Base-by-base conservation (phyloP, 1,284 basidiomycete genomes). In the Puccinia brachypodii region DNA sequence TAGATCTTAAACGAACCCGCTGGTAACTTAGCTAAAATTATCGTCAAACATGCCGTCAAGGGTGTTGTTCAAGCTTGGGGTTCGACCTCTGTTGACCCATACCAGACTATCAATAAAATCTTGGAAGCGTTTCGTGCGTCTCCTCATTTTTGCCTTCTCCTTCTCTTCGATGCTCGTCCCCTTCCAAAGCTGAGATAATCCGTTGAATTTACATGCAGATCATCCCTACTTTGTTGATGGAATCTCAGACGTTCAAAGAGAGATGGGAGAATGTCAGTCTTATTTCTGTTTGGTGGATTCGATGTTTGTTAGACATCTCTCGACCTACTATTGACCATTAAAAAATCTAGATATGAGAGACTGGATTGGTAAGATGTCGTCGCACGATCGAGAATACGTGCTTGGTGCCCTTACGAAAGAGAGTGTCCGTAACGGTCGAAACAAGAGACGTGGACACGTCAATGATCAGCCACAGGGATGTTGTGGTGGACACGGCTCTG, bases 41-140 rank as follows among this genome's bases (percentile, higher is more conserved):
- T 87, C 72, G 90, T 92, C n/a, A 88, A 89, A 82, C 87, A 92
- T 85, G 87, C 88, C 3, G 91, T 92, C 82, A 90, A 90, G 82
- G 86, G 89, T 50, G 89, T 97, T 19, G 92, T 92, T 60, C 92
- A 92, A 84, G 94, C 94, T 0, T 97, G 95, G 95, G 85, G 72
- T 38, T 82, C 80, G 42, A 76, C 80, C 22, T 75, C 72, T 47
- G 53, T 82, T 64, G 80, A 82, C 60, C 73, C 80, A n/a, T 64
- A 69, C 28, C 80, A 73, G 1, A 82, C 60, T 40, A 53, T 82
- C 13, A 71, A 56, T 33, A 82, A 82, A 56, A 76, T 82, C 3
- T 58, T 82, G 16, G 80, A 82, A 82, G 80, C 80, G 42, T 76
- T 82, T 69, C 80, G 80, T 82, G 66, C 1, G 72, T 56, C 4